phyloP scores from a whole-genome alignment of 345 rosid genomes.

The Arabidopsis arenosa region DNA sequence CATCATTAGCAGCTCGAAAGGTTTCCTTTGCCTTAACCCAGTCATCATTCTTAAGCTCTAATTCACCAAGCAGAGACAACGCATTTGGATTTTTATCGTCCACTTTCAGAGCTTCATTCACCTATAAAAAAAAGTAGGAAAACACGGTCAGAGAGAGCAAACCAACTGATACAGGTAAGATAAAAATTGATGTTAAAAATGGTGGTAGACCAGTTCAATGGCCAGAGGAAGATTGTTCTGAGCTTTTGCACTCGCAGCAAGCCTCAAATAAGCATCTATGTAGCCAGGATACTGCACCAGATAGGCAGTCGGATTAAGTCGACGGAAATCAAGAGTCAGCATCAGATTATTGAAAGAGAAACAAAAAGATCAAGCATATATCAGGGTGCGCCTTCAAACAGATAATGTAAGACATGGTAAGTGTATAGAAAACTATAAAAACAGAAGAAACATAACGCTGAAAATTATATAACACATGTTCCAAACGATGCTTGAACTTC shows the following conservation, averaged over 20 bases:
- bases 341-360: conserved; percentile 10
- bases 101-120: conserved; percentile 88
- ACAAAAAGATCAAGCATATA: conserved; percentile 28
- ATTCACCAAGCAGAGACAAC: conserved; percentile 92
- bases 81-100: conserved; percentile 86
- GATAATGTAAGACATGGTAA: conserved; percentile 7
- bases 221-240: conserved; percentile 87
- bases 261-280: conserved; percentile 92
- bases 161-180: neutral
- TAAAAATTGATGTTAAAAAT: conserved; percentile 11
- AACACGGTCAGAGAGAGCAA: conserved; percentile 29
- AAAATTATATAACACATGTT: conserved; percentile 19
- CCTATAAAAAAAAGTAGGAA: conserved; percentile 51
- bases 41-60: conserved; percentile 98
- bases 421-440: conserved; percentile 20
- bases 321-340: conserved; percentile 17
- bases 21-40: conserved; percentile 99
- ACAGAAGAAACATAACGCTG: neutral
- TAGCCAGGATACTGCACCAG: conserved; percentile 82
- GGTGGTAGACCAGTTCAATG: conserved; percentile 83
- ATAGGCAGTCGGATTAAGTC: conserved; percentile 26
- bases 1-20: conserved; percentile 93
- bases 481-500: conserved; percentile 19
- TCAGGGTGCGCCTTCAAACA: conserved; percentile 23
- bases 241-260: conserved; percentile 89